phyloP scores from a whole-genome alignment of 257 asterid species.

The Solanum clarkiae region DNA sequence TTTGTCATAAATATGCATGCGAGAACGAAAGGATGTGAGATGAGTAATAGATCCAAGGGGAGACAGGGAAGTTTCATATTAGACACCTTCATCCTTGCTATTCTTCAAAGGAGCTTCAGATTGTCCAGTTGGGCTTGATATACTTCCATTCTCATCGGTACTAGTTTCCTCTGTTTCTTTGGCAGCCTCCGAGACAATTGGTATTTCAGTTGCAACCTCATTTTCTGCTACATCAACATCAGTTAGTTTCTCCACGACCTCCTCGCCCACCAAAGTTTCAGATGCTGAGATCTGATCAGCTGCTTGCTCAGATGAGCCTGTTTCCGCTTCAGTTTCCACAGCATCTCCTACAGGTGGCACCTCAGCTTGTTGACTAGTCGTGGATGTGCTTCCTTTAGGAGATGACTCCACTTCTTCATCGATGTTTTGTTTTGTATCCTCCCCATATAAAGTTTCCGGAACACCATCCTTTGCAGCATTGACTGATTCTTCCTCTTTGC shows the following conservation, averaged over 20 bases:
- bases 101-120: constrained; percentile 10
- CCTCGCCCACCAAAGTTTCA: constrained; percentile 7
- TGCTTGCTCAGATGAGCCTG: constrained; percentile 13
- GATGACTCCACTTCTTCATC: constrained; percentile 27
- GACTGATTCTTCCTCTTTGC: constrained; percentile 13
- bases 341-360: constrained; percentile 27
- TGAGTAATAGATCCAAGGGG: neutral
- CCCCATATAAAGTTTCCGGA: constrained; percentile 7
- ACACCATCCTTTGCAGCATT: constrained; percentile 1
- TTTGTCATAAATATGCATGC: neutral
- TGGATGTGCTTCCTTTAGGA: constrained; percentile 19
- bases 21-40: neutral
- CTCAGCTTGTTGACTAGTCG: constrained; percentile 17
- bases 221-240: constrained; percentile 14
- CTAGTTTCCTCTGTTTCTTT: constrained; percentile 26
- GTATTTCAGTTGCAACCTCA: constrained; percentile 15
- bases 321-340: constrained; percentile 16
- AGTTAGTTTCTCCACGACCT: constrained; percentile 6
- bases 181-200: neutral
- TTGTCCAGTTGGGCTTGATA: constrained; percentile 22
- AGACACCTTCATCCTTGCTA: constrained; percentile 31
- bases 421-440: constrained; percentile 10
- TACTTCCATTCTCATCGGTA: constrained; percentile 11
- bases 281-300: constrained; percentile 13
- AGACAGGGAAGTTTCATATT: neutral